Evolutionary conservation across 1,284 basidiomycete genomes (phyloP).

Genomic region (Pholiota adiposa): DNA sequence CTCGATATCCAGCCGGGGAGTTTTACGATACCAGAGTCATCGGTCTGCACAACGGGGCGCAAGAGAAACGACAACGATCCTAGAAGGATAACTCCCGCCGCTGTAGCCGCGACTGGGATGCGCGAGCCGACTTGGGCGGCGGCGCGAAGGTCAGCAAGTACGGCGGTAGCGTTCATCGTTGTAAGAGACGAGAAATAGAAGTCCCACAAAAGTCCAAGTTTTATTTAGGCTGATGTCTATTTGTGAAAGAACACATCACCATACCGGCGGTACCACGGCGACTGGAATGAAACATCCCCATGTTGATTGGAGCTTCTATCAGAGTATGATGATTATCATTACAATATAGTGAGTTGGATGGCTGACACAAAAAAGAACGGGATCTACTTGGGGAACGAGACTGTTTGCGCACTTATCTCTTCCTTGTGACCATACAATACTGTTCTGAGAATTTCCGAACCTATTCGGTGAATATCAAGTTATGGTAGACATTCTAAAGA

Average conservation of each 20-base stretch:
- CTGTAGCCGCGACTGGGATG: not conserved
- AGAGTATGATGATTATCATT: not conserved
- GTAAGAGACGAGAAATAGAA: not conserved
- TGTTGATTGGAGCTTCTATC: not conserved
- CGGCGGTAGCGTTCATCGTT: slow-evolving; percentile 3
- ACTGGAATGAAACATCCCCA: not conserved
- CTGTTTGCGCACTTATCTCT: too few relatives aligned
- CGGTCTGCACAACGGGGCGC: not conserved
- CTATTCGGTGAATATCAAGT: too few relatives aligned
- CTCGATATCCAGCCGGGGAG: slow-evolving; percentile 2
- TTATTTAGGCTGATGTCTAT: not conserved
- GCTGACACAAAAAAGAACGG: not conserved
- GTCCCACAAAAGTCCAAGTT: not conserved
- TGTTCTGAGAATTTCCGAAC: too few relatives aligned
- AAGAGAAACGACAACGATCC: not conserved
- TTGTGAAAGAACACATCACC: not conserved
- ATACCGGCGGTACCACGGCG: not conserved
- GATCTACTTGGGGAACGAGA: not conserved
- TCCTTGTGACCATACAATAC: too few relatives aligned
- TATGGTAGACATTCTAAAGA: too few relatives aligned
- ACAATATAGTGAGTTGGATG: not conserved
- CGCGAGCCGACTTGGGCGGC: not conserved
- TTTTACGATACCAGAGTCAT: slow-evolving; percentile 1
- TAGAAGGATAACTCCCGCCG: not conserved
- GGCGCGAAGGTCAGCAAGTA: not conserved